Percentiles rank a stretch among this genome's conserved stretches.
These are phyloP conservation scores for Larix sibirica DNA, from an alignment of 83 land plant species.

Conservation along the genomic window DNA sequence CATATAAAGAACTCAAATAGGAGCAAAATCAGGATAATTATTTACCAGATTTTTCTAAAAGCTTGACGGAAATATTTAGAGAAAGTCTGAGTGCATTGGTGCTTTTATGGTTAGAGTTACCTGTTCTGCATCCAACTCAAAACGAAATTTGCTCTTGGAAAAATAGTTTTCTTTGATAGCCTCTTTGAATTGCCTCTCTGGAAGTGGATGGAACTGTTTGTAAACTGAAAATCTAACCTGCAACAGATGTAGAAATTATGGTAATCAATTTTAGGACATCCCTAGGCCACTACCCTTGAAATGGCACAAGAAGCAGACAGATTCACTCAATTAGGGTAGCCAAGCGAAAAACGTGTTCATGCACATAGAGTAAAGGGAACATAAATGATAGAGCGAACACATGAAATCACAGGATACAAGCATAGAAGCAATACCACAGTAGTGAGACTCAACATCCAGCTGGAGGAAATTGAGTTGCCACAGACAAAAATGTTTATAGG, in stretches of 20 bases:
- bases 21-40: not conserved
- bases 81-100: not conserved
- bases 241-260: not conserved
- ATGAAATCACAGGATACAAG: too few species aligned
- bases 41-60: not conserved
- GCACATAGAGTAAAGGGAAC: too few species aligned
- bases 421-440: too few species aligned
- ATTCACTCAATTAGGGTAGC: too few species aligned
- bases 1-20: not conserved
- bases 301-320: too few species aligned
- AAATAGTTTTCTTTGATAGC: slow-evolving; percentile 20
- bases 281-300: too few species aligned
- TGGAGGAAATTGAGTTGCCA: too few species aligned
- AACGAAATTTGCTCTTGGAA: not conserved
- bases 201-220: slow-evolving; percentile 2
- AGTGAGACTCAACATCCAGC: too few species aligned
- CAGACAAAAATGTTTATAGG: too few species aligned
- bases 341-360: too few species aligned
- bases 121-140: slow-evolving; percentile 3
- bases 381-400: too few species aligned
- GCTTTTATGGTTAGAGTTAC: not conserved
- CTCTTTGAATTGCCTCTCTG: slow-evolving; percentile 13
- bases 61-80: not conserved
- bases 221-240: slow-evolving; percentile 15
- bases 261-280: too few species aligned